Evolutionary conservation across 805 yeast genomes (phyloP), one percentile per base, ranked within the genome.

Genomic region (Wickerhamiella australiensis): DNA sequence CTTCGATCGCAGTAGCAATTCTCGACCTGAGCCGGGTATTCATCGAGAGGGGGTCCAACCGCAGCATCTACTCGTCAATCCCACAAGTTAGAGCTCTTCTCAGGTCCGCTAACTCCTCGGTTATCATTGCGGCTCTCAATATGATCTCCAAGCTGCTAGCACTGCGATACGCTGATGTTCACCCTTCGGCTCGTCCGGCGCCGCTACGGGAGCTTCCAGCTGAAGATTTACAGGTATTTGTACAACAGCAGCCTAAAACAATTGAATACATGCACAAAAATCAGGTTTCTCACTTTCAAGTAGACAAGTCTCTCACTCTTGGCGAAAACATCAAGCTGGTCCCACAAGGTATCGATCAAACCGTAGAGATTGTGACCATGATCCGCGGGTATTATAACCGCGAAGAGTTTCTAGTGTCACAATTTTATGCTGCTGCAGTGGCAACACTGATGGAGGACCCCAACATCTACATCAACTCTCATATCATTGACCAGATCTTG

Each of bases 21-120:
- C 66, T 85, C 45, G 68, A 73, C 5, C 85, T 84, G 59, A 74
- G 90, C 0, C 69, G 74, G 29, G 64, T 76, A 46, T 65, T 88
- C 27, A 65, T 88, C 42, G 83, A 80, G 37, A 77, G 82, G 57
- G 81, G 92, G 49, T 70, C 78, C 25, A 79, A 80, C 57, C 72
- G 85, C 53, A 73, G 75, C 46, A 70, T 84, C 21, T 87, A 84
- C 61, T 68, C 79, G n/a, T 79, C 86, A 18, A 65, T 76, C 17
- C 81, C 80, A 46, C 69, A 79, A 33, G 70, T 87, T 50, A 76
- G 72, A 52, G 68, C 69, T 40, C 65, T 87, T 53, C 60, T 85
- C 42, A 74, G 74, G 50, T 72, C 81, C 13, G 78, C 80, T 13
- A 76, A 82, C 7, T 64, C 82, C 26, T 71, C 72, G 20, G 75